Base-by-base conservation (phyloP, 306 rosid genomes). In the Vachellia pachyceras region DNA sequence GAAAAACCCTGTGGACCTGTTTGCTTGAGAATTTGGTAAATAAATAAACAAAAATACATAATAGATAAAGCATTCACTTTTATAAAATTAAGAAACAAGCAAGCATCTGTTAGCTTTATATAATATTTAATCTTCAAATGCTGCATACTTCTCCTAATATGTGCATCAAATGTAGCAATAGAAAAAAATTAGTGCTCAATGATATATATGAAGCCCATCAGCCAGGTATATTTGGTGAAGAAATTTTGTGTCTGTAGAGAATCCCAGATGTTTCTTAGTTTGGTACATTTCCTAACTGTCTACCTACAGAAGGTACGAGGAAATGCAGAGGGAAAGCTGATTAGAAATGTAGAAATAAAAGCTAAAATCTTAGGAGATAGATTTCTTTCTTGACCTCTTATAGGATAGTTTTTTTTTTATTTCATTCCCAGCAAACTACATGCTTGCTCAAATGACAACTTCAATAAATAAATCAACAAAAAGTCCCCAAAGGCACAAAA, bases 11-110 rank as follows among this genome's bases (percentile, higher is more conserved):
- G 11, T 46, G 35, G 54, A 65, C 23, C 69, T 63, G 37, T 46
- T 72, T 25, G 74, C 63, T 77, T 23, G 78, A 49, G 65, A 61
- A 84, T 69, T 47, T 60, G 12, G 68, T 13, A 52, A 69, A 11
- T 46, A 25, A 54, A 10, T 72, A 76, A 49, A 58, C 18, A 81
- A 61, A 75, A 22, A 78, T 33, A 68, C 35, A 20, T 23, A 5
- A 50, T 20, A 40, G 54, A 41, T 20, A 69, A 2, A 29, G 63
- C 65, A 75, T 57, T 18, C 49, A 63, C 33, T 72, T 83, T 73
- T 39, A 67, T 23, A 25, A 52, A 72, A 39, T 14, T 55, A 55
- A 22, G 42, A 58, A 22, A 5, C 45, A 83, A 57, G n/a, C n/a
- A n/a, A n/a, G 13, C 37, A 57, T 63, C 14, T 47, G 33, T 58